Evolutionary conservation across 768 basidiomycete genomes (phyloP).

Genomic region (Pleurotus ostreatus): DNA sequence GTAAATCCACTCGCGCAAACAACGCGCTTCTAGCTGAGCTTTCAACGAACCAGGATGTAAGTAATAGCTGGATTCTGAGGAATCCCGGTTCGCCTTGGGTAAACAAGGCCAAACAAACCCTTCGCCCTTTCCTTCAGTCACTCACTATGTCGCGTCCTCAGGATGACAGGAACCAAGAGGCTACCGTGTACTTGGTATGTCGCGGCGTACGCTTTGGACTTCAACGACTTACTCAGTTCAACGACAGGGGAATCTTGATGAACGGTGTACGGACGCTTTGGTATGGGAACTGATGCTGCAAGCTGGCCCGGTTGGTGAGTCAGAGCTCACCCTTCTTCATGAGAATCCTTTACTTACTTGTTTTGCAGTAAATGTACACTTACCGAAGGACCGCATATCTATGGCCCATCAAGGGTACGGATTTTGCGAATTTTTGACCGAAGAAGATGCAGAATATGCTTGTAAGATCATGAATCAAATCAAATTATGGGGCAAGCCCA

Average conservation of each 20-base stretch:
- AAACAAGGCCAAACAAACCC: not conserved
- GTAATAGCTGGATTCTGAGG: no score
- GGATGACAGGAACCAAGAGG: constrained; percentile 89
- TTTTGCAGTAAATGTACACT: constrained; percentile 84
- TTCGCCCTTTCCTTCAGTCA: constrained; percentile 7
- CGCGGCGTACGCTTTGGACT: not conserved
- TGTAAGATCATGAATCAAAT: constrained; percentile 99
- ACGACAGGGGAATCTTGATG: constrained; percentile 90
- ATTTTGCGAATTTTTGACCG: constrained; percentile 98
- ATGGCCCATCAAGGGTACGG: constrained; percentile 99
- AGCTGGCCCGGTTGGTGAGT: constrained; percentile 96
- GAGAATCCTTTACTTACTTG: not conserved
- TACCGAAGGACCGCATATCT: constrained; percentile 97
- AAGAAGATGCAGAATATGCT: constrained; percentile 99
- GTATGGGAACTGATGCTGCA: constrained; percentile 99
- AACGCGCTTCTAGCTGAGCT: no score
- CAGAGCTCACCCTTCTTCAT: not conserved
- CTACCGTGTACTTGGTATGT: constrained; percentile 79
- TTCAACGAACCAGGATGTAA: no score
- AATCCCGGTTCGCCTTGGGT: no score
- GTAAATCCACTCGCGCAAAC: no score
- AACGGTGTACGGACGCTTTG: constrained; percentile 88
- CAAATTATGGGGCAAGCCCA: constrained; percentile 98
- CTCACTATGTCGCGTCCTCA: constrained; percentile 62
- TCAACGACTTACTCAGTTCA: constrained; percentile 4